Percentiles rank a stretch among this genome's conserved stretches.
phyloP scores from a whole-genome alignment of 371 early-diverging fungal species.

The Mucor indicus region DNA sequence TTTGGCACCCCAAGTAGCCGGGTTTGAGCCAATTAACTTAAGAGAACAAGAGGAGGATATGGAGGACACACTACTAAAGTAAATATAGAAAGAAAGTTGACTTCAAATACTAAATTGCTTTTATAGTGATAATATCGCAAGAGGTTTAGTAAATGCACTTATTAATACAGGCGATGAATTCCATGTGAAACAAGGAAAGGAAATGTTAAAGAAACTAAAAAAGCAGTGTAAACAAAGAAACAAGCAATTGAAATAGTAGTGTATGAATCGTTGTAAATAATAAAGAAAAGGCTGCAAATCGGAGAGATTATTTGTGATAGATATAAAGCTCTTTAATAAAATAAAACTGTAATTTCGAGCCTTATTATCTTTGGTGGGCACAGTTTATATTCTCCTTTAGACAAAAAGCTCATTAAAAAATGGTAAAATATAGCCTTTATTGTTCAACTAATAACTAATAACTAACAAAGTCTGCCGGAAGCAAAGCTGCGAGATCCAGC shows the following conservation, averaged over 20 bases:
- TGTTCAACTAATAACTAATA: no score
- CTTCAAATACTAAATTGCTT: neutral
- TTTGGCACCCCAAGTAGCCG: slow-evolving; percentile 11
- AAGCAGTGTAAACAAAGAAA: slow-evolving; percentile 7
- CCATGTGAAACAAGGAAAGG: slow-evolving; percentile 13
- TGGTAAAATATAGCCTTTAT: no score
- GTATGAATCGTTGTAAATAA: no score
- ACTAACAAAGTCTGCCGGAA: no score
- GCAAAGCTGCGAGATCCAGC: slow-evolving; percentile 14
- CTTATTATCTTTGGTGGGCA: no score
- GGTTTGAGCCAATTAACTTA: slow-evolving; percentile 13
- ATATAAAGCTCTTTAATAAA: no score
- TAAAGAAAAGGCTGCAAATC: no score
- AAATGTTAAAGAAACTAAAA: slow-evolving; percentile 8
- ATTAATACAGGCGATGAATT: slow-evolving; percentile 19
- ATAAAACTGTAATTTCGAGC: no score
- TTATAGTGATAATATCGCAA: slow-evolving; percentile 24
- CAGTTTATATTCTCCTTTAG: no score
- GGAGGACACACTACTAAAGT: slow-evolving; percentile 20
- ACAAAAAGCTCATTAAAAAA: no score
- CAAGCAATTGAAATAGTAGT: no score
- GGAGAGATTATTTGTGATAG: no score
- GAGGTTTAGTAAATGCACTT: slow-evolving; percentile 21
- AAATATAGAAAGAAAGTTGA: neutral
- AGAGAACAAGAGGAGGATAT: slow-evolving; percentile 14